Base-by-base conservation (phyloP, 306 rosid species). In the Citrullus amarus region DNA sequence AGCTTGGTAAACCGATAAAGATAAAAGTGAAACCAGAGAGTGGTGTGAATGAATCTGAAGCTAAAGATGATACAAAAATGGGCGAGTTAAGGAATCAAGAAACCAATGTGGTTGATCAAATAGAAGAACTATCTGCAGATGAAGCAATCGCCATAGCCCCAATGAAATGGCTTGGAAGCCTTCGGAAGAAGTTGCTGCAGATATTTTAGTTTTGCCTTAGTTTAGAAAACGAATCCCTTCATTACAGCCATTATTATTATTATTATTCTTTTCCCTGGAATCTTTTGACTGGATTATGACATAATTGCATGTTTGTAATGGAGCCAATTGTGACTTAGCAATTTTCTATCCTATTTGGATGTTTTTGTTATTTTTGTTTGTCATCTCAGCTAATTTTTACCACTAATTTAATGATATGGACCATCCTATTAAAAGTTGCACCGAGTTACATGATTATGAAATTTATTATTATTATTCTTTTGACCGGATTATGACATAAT, bases 1-100 rank as follows among this genome's bases (percentile, higher is more conserved):
- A 81, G 82, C 90, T 95, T n/a, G 98, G 97, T 4, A 95, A 89
- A 79, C 98, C 98, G 15, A 90, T 95, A 22, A 92, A 89, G 92
- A 92, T 95, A 80, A 90, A 89, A 88, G 89, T 80, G 78, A 84
- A 88, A 83, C 89, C 93, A 43, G 97, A 94, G 46, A 62, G 25
- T 70, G 72, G 39, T 16, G 66, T 56, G 61, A 76, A 54, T 5
- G 88, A 78, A 75, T 28, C 79, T 71, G 77, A 66, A 77, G 75
- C 84, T 48, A 54, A 34, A 77, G 86, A 83, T 61, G 82, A 79
- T 78, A 20, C 78, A 54, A 41, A 83, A 62, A 73, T 69, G 51
- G 57, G 60, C 78, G 75, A 60, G 46, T 78, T 44, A 39, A 77
- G 73, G 80, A 77, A 20, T 75, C 77, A 80, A 28, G 41, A 79